Percentiles rank a stretch among this genome's conserved stretches.
Evolutionary conservation across 1,284 basidiomycete genomes (phyloP).

Genomic region (Cutaneotrichosporon cyanovorans): DNA sequence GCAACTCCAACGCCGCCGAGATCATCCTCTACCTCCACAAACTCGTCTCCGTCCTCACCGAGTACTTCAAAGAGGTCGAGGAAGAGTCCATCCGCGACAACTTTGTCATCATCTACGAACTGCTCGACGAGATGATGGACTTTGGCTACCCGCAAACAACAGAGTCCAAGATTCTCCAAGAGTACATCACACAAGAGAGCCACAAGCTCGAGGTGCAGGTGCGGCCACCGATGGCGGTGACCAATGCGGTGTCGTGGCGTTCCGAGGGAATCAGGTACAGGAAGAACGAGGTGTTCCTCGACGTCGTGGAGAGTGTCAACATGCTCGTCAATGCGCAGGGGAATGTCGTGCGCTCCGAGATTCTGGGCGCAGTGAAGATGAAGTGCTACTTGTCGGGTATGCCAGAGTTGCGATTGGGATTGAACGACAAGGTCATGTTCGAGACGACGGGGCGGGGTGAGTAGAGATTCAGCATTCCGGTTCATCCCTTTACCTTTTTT

Average conservation of each 20-base stretch:
- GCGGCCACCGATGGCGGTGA: constrained; percentile 92
- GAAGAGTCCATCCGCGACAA: constrained; percentile 99
- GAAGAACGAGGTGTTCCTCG: constrained; percentile 99
- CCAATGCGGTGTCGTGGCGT: constrained; percentile 97
- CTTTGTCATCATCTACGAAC: constrained; percentile 94
- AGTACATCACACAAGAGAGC: constrained; percentile 98
- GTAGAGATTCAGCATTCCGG: too few relatives aligned
- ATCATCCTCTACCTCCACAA: constrained; percentile 95
- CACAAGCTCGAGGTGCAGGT: constrained; percentile 98
- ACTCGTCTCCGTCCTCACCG: constrained; percentile 66
- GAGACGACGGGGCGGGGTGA: constrained; percentile 75
- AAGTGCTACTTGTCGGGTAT: constrained; percentile 98
- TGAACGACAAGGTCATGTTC: constrained; percentile 99
- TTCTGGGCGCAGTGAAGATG: constrained; percentile 97
- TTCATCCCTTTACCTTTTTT: too few relatives aligned
- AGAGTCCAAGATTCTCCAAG: constrained; percentile 93
- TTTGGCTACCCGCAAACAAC: constrained; percentile 99
- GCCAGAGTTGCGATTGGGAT: constrained; percentile 90
- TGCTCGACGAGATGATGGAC: constrained; percentile 99
- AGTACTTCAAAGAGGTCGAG: constrained; percentile 99
- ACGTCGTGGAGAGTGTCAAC: constrained; percentile 97
- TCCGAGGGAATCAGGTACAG: constrained; percentile 95
- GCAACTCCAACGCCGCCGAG: constrained; percentile 93
- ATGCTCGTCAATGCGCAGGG: constrained; percentile 93
- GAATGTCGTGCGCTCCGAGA: constrained; percentile 95